Evolutionary conservation across 2,329 filamentous ascomycete genomes (phyloP).

Genomic region (Scleromitrula shiraiana): DNA sequence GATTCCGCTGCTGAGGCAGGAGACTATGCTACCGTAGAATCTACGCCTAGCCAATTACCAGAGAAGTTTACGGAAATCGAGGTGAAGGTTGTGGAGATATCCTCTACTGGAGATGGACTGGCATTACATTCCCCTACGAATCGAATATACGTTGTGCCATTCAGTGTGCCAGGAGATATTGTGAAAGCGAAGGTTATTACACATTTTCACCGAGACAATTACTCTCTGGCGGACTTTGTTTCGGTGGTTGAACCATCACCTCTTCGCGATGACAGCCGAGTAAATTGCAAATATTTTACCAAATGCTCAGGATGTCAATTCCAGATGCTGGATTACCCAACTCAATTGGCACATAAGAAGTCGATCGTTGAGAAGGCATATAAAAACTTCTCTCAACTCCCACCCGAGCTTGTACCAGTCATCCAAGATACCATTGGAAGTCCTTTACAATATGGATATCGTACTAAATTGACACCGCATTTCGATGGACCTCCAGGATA

Average conservation of each 20-base stretch:
- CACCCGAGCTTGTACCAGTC: conserved; percentile 64
- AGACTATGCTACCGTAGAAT: conserved; percentile 18
- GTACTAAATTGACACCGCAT: conserved; percentile 94
- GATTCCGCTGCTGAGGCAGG: conserved; percentile 18
- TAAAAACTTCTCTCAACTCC: conserved; percentile 78
- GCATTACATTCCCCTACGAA: conserved; percentile 58
- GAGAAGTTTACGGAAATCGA: conserved; percentile 68
- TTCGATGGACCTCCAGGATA: conserved; percentile 68
- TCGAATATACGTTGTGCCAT: conserved; percentile 78
- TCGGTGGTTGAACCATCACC: conserved; percentile 66
- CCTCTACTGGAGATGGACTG: conserved; percentile 87
- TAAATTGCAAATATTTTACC: conserved; percentile 80
- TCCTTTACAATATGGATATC: conserved; percentile 85
- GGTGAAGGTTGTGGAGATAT: conserved; percentile 72
- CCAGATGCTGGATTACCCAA: conserved; percentile 87
- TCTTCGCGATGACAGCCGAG: conserved; percentile 66
- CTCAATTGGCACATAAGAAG: conserved; percentile 79
- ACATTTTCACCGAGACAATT: conserved; percentile 56
- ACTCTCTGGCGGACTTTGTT: conserved; percentile 76
- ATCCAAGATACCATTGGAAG: conserved; percentile 83
- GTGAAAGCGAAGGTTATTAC: conserved; percentile 72
- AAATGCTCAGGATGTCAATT: conserved; percentile 91
- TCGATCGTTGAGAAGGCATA: conserved; percentile 86
- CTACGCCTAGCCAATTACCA: conserved; percentile 39
- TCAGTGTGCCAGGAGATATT: conserved; percentile 76